These are phyloP conservation scores for Chaetomium sp. DNA, from an alignment of 2,329 filamentous ascomycete species.

Conservation along the genomic window DNA sequence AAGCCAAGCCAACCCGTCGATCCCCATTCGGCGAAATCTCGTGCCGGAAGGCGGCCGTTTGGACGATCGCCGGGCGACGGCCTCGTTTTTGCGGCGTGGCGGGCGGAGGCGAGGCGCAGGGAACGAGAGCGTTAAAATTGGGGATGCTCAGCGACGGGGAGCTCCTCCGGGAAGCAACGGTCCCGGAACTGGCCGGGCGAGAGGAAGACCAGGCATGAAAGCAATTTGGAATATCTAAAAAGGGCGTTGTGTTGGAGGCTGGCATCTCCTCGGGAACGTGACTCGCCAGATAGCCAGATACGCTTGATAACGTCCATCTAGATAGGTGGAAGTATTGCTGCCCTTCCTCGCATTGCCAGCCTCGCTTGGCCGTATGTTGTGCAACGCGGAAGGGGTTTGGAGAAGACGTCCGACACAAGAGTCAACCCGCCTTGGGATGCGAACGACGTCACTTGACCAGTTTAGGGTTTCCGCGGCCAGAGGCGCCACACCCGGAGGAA, in stretches of 20 bases:
- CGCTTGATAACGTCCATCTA: background rate
- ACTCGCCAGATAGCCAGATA: background rate
- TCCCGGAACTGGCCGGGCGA: background rate
- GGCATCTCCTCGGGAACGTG: background rate
- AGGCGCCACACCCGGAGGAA: constrained; percentile 4
- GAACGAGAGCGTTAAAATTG: background rate
- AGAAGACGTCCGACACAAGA: constrained; percentile 1
- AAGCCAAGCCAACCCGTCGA: constrained; percentile 13
- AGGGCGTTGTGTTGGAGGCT: background rate
- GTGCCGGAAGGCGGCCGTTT: constrained; percentile 4
- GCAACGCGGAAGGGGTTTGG: background rate
- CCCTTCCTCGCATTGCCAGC: background rate
- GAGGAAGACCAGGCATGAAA: background rate
- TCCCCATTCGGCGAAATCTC: constrained; percentile 11
- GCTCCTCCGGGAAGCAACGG: background rate
- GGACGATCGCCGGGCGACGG: constrained; percentile 4
- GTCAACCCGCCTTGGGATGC: background rate
- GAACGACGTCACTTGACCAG: background rate
- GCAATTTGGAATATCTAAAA: background rate
- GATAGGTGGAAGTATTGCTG: background rate
- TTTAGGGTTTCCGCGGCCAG: background rate
- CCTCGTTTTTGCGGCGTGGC: background rate
- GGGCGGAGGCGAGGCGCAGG: background rate
- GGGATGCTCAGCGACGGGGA: background rate
- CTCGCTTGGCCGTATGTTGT: background rate